Percentiles rank a stretch among this genome's conserved stretches.
These are phyloP conservation scores for Podochytrium sp. DNA, from an alignment of 192 early-diverging fungal species.

Conservation along the genomic window DNA sequence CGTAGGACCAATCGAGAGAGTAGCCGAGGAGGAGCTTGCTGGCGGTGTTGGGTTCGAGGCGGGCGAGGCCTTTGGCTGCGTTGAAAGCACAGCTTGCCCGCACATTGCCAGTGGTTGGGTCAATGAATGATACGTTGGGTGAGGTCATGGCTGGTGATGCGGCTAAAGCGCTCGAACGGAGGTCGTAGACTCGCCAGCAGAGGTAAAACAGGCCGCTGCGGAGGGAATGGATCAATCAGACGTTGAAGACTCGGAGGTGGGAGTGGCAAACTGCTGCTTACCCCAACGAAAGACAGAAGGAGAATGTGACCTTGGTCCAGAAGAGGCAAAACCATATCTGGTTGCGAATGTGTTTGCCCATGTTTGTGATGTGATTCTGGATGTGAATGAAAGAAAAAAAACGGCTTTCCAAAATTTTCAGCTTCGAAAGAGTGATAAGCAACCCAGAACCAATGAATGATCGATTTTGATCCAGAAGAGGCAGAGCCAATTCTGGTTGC, in stretches of 20 bases:
- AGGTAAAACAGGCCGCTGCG: constrained; percentile 1
- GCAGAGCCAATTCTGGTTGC: background rate
- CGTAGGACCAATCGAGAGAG: constrained; percentile 27
- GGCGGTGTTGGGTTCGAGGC: constrained; percentile 12
- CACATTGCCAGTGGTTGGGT: background rate
- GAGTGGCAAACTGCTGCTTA: too few species aligned
- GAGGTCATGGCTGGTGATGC: background rate
- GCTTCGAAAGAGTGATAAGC: too few species aligned
- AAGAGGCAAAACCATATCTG: constrained; percentile 14
- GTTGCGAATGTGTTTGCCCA: too few species aligned
- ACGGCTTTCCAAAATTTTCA: too few species aligned
- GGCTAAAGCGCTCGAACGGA: background rate
- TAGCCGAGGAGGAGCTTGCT: constrained; percentile 28
- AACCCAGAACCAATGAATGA: too few species aligned
- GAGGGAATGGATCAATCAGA: background rate
- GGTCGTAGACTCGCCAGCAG: constrained; percentile 11
- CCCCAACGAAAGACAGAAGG: background rate
- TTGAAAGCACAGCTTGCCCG: background rate
- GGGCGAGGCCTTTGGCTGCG: constrained; percentile 8
- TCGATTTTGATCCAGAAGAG: constrained; percentile 12
- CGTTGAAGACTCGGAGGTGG: background rate
- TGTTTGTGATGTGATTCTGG: too few species aligned
- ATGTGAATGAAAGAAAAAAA: too few species aligned
- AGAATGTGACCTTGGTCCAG: constrained; percentile 21
- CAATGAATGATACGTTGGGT: background rate